Conservation (phyloP, 805 yeast genomes). For the Saccharomycopsis malanga region DNA sequence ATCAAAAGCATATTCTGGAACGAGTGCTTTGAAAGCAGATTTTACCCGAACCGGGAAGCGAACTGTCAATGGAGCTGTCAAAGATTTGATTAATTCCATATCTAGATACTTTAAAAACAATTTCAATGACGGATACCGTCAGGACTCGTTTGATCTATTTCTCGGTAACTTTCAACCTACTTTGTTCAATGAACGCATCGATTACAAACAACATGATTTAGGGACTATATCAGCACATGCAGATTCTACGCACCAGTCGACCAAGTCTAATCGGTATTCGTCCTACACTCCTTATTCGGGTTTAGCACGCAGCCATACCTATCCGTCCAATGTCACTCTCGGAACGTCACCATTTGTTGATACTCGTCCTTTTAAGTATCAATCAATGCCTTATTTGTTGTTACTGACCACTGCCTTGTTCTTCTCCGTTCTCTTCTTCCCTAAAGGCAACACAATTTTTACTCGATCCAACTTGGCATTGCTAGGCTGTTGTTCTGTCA, state of each 20-base stretch:
- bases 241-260: background rate
- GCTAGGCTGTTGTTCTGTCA: conserved; percentile 11
- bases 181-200: conserved; percentile 1
- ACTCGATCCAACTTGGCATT: conserved; percentile 14
- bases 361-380: conserved; percentile 61
- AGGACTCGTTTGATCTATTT: conserved; percentile 85
- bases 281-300: too few species aligned
- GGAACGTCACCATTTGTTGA: conserved; percentile 47
- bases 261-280: background rate
- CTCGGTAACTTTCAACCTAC: conserved; percentile 53
- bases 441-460: conserved; percentile 10
- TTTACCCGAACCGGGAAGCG: conserved; percentile 92
- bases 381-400: conserved; percentile 71
- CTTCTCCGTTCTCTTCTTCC: conserved; percentile 25
- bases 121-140: conserved; percentile 83
- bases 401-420: conserved; percentile 68
- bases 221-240: background rate
- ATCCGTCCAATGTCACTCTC: conserved; percentile 14
- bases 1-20: conserved; percentile 84
- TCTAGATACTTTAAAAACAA: conserved; percentile 83
- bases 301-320: background rate
- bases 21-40: conserved; percentile 95
- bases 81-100: conserved; percentile 77
- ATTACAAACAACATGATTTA: background rate
- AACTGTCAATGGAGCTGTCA: conserved; percentile 76